Conservation (phyloP, 257 asterid genomes). For the Plectranthus barbatus region DNA sequence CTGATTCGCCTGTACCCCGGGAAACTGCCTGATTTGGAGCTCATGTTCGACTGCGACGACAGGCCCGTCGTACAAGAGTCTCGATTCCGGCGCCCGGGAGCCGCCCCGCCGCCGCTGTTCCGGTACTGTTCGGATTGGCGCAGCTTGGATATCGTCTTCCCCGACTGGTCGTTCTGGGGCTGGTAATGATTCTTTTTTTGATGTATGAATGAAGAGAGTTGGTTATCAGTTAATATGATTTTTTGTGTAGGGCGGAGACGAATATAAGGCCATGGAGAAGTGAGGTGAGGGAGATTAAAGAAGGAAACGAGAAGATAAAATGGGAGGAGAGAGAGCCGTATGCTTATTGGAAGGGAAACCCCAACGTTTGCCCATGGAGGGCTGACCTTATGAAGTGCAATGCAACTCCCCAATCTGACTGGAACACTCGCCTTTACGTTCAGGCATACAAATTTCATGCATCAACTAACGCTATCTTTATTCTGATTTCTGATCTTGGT, state of each 20-base stretch:
- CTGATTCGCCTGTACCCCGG: slow-evolving; percentile 55
- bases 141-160: slow-evolving; percentile 88
- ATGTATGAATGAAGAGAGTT: no score
- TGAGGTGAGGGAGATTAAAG: slow-evolving; percentile 46
- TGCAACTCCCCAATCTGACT: slow-evolving; percentile 42
- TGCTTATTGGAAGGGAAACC: slow-evolving; percentile 93
- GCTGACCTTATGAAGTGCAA: slow-evolving; percentile 70
- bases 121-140: slow-evolving; percentile 70
- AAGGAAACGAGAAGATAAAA: slow-evolving; percentile 52
- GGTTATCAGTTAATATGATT: no score
- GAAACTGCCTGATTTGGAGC: slow-evolving; percentile 57
- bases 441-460: slow-evolving; percentile 25
- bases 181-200: slow-evolving; percentile 38
- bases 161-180: slow-evolving; percentile 97
- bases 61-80: slow-evolving; percentile 36
- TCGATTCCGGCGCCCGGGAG: slow-evolving; percentile 25
- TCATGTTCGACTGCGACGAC: slow-evolving; percentile 57
- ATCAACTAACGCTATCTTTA: no score
- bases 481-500: no score
- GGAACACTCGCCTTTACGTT: slow-evolving; percentile 60
- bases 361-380: slow-evolving; percentile 58
- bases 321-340: slow-evolving; percentile 84
- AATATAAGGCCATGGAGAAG: slow-evolving; percentile 84
- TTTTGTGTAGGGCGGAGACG: slow-evolving; percentile 60
- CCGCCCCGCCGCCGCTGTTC: slow-evolving; percentile 61